A percentile compares a stretch with the other conserved stretches of the same genome.
These are phyloP conservation scores for Magnusiomyces magnusii DNA, from an alignment of 1,139 yeast genomes.

Conservation along the genomic window DNA sequence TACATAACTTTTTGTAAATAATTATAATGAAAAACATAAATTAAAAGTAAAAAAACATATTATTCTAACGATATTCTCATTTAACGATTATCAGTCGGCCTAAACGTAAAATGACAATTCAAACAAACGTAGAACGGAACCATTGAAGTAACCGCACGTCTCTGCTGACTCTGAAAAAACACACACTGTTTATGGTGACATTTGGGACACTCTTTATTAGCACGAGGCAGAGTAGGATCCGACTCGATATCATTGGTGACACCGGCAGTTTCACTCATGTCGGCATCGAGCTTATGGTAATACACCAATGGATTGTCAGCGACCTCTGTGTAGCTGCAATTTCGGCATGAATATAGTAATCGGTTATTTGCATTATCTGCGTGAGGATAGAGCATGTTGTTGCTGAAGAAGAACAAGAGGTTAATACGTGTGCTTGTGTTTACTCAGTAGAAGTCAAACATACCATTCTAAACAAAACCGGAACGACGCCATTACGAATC, in stretches of 20 bases:
- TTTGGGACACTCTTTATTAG: constrained; percentile 86
- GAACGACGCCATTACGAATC: constrained; percentile 42
- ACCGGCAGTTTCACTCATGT: constrained; percentile 93
- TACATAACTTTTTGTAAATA: no score
- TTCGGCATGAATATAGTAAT: constrained; percentile 85
- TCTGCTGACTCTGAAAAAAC: constrained; percentile 93
- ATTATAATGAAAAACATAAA: no score
- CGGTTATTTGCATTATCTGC: constrained; percentile 72
- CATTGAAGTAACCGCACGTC: constrained; percentile 94
- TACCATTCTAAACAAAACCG: constrained; percentile 85
- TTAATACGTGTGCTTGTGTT: background rate
- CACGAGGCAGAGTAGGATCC: constrained; percentile 94
- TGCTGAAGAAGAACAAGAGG: constrained; percentile 40
- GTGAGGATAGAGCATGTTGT: constrained; percentile 97
- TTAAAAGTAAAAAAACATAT: no score
- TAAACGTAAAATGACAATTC: constrained; percentile 68
- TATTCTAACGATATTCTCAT: no score
- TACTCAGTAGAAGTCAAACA: constrained; percentile 17
- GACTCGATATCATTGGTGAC: constrained; percentile 94
- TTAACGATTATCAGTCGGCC: constrained; percentile 16
- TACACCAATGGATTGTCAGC: constrained; percentile 88
- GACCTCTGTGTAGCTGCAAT: constrained; percentile 87
- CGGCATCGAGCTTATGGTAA: constrained; percentile 85
- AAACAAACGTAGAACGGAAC: constrained; percentile 68
- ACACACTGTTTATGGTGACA: constrained; percentile 89